Evolutionary conservation across 495 filamentous ascomycete species (phyloP), one percentile per base, ranked within the genome.

Genomic region (Cercophora newfieldiana): DNA sequence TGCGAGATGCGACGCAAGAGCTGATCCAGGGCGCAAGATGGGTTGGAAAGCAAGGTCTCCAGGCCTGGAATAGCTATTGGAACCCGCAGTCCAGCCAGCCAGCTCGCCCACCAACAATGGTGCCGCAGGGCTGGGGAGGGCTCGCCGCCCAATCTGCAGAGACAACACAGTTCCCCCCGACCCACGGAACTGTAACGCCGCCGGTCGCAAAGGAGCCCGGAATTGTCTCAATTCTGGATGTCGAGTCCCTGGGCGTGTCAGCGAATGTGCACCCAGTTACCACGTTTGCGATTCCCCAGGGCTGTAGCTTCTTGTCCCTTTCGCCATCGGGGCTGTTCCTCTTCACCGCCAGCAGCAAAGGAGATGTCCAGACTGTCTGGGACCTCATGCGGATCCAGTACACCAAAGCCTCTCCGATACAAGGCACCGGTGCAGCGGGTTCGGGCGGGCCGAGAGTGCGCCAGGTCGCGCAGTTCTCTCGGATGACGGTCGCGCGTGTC

Each of bases 281-380:
- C 7, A 94, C 92, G 0, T 97, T 98, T 69, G 85, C 87, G 22
- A 82, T 91, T 5, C 89, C 90, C 7, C 86, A 90, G 57, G 95
- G 95, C 24, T 97, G 93, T 76, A 97, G 95, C 74, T 94, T 91
- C 72, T 76, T 99, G 22, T 96, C 94, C 0, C 91, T 99, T 61
- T 88, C 93, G 51, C 94, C 95, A 0, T 90, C 86, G 53, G 94
- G 94, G 1, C 77, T 97, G 2, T 86, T 87, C 73, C 80, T 99
- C 10, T 86, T 99, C 66, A 98, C 91, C 0, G 94, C 91, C 19
- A 97, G 90, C 74, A 90, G 86, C 69, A 97, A 97, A 68, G 95
- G 95, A 10, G 95, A 99, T 71, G 86, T 95, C 4, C 89, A 96
- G 75, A 91, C 90, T 65, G 87, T 97, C 1, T 99, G 95, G 95